These are phyloP conservation scores for Hypomontagnella monticulosa DNA, from an alignment of 495 filamentous ascomycete genomes.

Conservation along the genomic window DNA sequence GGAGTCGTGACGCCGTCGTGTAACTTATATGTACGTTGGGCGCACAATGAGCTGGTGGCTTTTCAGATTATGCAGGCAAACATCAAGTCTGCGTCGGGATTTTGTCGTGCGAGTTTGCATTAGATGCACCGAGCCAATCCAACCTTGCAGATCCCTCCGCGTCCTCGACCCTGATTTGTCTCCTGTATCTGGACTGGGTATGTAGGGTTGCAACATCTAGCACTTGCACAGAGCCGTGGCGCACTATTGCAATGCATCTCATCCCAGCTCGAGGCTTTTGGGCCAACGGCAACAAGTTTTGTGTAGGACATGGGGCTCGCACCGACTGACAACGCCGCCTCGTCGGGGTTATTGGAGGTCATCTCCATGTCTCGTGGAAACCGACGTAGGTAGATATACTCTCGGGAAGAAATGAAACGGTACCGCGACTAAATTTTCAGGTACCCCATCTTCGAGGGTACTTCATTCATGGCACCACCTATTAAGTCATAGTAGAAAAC, in stretches of 20 bases:
- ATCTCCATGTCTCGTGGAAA: constrained; percentile 8
- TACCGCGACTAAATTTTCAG: not conserved
- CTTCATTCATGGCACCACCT: no score
- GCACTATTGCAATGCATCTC: constrained; percentile 32
- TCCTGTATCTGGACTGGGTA: constrained; percentile 16
- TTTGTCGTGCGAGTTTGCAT: constrained; percentile 38
- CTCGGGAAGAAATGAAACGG: constrained; percentile 2
- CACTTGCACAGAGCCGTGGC: constrained; percentile 38
- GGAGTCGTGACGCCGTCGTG: not conserved
- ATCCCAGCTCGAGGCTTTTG: constrained; percentile 9
- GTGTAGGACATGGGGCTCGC: constrained; percentile 30
- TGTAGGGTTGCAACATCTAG: constrained; percentile 32
- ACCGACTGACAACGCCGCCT: constrained; percentile 34
- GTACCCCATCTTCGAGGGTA: no score
- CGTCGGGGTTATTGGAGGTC: constrained; percentile 19
- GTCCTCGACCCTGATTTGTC: constrained; percentile 26
- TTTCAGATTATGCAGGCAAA: constrained; percentile 40
- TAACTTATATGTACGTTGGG: constrained; percentile 29
- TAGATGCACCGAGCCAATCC: constrained; percentile 24
- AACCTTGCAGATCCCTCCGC: constrained; percentile 16
- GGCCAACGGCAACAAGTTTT: constrained; percentile 27
- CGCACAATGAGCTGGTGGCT: constrained; percentile 31
- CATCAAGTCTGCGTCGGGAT: constrained; percentile 35
- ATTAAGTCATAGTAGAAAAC: no score
- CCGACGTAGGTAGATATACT: not conserved